phyloP scores from a whole-genome alignment of 768 basidiomycete species.

The Mycena floridula region DNA sequence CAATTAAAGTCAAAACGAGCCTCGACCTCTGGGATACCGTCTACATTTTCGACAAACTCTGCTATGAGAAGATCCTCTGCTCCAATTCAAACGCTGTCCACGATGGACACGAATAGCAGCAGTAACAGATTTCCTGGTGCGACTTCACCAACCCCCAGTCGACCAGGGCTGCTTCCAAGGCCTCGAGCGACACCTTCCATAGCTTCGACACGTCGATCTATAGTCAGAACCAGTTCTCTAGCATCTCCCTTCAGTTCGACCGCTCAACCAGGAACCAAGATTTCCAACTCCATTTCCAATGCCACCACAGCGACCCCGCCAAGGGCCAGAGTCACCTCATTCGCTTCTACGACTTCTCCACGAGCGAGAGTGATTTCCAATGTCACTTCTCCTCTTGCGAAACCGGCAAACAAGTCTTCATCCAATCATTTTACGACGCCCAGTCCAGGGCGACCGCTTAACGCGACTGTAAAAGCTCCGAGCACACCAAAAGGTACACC shows the following conservation, averaged over 20 bases:
- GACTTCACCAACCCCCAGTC: background rate
- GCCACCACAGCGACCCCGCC: background rate
- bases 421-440: slow-evolving; percentile 34
- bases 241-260: background rate
- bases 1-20: background rate
- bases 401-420: no score
- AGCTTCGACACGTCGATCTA: background rate
- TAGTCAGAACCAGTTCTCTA: background rate
- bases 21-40: background rate
- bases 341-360: background rate
- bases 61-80: background rate
- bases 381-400: no score
- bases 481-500: slow-evolving; percentile 25
- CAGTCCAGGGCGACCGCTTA: no score
- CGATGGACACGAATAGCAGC: background rate
- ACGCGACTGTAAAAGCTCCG: slow-evolving; percentile 18
- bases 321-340: background rate
- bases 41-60: background rate
- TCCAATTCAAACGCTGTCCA: background rate
- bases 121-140: background rate
- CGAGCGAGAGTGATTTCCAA: no score
- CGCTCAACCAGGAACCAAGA: background rate
- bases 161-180: background rate
- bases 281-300: background rate
- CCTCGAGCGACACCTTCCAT: background rate